These are phyloP conservation scores for Acanthamoeba healyi DNA, from an alignment of 208 protist species.

Conservation along the genomic window DNA sequence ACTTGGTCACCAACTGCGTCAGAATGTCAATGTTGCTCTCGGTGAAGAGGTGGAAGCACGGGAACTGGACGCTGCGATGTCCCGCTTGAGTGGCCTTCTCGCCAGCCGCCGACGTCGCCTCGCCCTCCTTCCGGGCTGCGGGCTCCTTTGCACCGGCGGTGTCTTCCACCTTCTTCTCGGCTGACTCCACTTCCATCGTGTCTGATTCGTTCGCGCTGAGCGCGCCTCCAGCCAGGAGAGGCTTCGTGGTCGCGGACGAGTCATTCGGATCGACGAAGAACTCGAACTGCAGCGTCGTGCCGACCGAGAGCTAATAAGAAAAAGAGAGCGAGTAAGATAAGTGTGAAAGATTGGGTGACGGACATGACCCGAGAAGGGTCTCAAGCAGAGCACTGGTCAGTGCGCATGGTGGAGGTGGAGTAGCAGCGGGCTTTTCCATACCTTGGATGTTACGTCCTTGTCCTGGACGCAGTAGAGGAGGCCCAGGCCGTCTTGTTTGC, in stretches of 20 bases:
- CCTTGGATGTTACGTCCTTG: slow-evolving; percentile 54
- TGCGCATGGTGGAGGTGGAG: no score
- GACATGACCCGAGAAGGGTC: no score
- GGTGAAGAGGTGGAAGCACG: slow-evolving; percentile 31
- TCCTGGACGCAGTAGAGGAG: slow-evolving; percentile 56
- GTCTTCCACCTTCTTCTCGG: neutral
- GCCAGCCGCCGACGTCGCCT: neutral
- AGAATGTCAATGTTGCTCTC: slow-evolving; percentile 65
- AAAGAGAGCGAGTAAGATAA: neutral
- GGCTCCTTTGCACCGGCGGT: neutral
- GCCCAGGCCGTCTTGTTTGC: slow-evolving; percentile 65
- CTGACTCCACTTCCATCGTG: slow-evolving; percentile 45
- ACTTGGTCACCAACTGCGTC: slow-evolving; percentile 60
- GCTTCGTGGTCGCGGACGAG: slow-evolving; percentile 23
- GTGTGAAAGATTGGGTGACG: no score
- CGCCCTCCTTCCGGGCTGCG: neutral
- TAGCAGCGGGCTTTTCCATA: neutral
- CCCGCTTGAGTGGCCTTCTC: neutral
- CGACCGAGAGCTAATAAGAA: slow-evolving; percentile 41
- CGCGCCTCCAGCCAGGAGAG: neutral
- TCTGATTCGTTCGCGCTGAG: neutral
- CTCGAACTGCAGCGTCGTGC: slow-evolving; percentile 70
- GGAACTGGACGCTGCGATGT: slow-evolving; percentile 44
- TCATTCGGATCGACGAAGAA: slow-evolving; percentile 55
- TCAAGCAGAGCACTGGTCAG: no score